Evolutionary conservation across 768 basidiomycete genomes (phyloP).

Genomic region (Tulasnella sp.): DNA sequence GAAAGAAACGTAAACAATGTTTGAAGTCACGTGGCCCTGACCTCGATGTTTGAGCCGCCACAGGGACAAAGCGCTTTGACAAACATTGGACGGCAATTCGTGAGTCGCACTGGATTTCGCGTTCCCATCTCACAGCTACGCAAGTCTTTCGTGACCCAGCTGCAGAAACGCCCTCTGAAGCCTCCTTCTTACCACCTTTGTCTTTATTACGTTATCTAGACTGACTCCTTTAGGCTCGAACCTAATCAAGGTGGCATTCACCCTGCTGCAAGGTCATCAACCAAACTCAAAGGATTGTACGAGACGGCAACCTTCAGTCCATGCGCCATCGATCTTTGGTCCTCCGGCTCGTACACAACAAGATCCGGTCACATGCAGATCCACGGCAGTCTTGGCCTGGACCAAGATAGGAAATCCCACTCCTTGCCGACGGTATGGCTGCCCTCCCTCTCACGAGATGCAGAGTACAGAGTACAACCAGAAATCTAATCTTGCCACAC

Average conservation of each 20-base stretch:
- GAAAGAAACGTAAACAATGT: background rate
- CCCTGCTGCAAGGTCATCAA: background rate
- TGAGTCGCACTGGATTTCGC: background rate
- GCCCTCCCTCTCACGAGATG: background rate
- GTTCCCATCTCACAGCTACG: background rate
- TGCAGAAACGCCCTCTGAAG: too few species aligned
- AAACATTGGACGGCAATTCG: background rate
- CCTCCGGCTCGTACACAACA: background rate
- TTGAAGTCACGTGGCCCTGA: background rate
- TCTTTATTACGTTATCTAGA: background rate
- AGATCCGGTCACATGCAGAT: constrained; percentile 4
- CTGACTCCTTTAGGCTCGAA: background rate
- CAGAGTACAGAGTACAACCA: background rate
- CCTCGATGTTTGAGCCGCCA: constrained; percentile 8
- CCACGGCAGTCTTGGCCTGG: background rate
- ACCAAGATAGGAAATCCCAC: constrained; percentile 7
- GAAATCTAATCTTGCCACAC: background rate
- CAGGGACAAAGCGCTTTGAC: background rate
- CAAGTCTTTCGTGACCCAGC: background rate
- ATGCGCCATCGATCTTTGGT: background rate
- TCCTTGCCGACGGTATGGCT: constrained; percentile 5
- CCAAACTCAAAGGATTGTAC: background rate
- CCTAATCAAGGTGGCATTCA: background rate
- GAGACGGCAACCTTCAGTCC: background rate
- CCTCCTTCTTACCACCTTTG: background rate